phyloP scores from a whole-genome alignment of 148 eudicot species.

The Persicaria tinctoria region DNA sequence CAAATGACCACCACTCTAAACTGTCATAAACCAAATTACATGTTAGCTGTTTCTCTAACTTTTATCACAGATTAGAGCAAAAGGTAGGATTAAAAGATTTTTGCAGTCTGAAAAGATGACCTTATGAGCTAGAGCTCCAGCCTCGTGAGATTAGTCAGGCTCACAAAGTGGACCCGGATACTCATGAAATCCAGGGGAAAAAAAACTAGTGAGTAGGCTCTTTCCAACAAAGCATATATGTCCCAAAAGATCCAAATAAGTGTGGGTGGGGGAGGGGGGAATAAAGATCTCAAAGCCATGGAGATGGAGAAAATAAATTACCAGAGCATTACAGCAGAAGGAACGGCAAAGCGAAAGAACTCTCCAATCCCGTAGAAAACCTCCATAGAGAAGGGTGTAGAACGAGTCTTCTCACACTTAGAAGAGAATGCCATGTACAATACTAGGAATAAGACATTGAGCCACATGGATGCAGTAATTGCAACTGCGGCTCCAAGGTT shows the following conservation, averaged over 20 bases:
- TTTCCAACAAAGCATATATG: too few species aligned
- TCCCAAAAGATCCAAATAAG: too few species aligned
- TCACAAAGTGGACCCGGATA: too few species aligned
- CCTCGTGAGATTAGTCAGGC: too few species aligned
- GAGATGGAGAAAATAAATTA: constrained; percentile 1
- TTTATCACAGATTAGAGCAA: neutral
- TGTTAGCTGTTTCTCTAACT: neutral
- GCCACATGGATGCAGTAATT: constrained; percentile 28
- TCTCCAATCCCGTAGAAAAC: constrained; percentile 25
- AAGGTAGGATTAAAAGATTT: neutral
- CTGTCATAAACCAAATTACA: constrained; percentile 20
- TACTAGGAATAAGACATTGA: constrained; percentile 25
- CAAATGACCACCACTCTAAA: constrained; percentile 85
- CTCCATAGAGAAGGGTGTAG: constrained; percentile 20
- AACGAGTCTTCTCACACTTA: constrained; percentile 27
- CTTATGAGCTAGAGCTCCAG: too few species aligned
- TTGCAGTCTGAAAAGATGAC: too few species aligned
- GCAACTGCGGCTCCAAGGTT: constrained; percentile 33
- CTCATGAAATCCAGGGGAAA: too few species aligned
- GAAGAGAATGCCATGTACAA: constrained; percentile 30
- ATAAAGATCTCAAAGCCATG: too few species aligned
- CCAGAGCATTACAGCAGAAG: constrained; percentile 52
- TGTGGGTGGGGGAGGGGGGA: too few species aligned
- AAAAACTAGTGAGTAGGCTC: too few species aligned
- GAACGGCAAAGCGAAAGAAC: constrained; percentile 36